Evolutionary conservation across 352 stramenopile species (phyloP).

Genomic region (Globisporangium acanthophoron): DNA sequence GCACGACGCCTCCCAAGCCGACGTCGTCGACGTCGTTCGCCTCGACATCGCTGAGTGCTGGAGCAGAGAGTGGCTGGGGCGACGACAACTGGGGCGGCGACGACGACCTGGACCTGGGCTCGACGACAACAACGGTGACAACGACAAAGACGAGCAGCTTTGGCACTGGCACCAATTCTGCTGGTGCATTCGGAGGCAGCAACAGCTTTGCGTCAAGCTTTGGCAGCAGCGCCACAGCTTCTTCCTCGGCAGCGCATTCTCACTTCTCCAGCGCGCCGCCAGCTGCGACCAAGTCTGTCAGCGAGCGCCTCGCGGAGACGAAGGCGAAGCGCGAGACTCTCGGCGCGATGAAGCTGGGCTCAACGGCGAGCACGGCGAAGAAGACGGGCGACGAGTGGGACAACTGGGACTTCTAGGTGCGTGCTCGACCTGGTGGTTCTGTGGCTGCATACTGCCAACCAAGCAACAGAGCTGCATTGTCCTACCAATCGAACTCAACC

Average conservation of each 20-base stretch:
- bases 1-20: conserved; percentile 14
- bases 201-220: neutral
- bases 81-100: conserved; percentile 68
- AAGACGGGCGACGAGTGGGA: conserved; percentile 72
- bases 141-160: conserved; percentile 6
- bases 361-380: conserved; percentile 13
- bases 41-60: conserved; percentile 20
- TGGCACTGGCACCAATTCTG: neutral
- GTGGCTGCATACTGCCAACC: neutral
- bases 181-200: neutral
- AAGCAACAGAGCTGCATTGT: neutral
- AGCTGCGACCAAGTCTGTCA: conserved; percentile 31
- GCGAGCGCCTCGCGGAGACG: conserved; percentile 42
- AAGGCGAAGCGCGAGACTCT: conserved; percentile 51
- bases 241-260: conserved; percentile 13
- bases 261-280: conserved; percentile 9
- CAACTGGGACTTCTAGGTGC: conserved; percentile 70
- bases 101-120: conserved; percentile 35
- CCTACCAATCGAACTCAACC: neutral
- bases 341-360: conserved; percentile 56
- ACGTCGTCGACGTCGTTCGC: conserved; percentile 19
- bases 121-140: neutral
- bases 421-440: neutral
- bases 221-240: neutral
- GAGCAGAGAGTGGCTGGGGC: conserved; percentile 34